Conservation (phyloP, 352 stramenopile genomes). For the Phytophthora kernoviae region DNA sequence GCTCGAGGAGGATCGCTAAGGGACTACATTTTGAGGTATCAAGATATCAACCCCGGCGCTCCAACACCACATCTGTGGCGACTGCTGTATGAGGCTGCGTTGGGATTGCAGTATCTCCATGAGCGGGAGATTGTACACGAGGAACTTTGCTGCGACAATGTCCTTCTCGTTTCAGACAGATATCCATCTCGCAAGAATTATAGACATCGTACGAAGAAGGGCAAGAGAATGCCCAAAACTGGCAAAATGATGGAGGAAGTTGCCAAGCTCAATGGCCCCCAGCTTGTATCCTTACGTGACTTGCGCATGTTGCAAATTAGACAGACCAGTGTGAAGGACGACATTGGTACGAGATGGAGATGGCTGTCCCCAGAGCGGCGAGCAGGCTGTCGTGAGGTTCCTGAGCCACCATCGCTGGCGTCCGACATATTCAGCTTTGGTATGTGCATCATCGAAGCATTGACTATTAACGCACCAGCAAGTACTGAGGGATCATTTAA, state of each 20-base stretch:
- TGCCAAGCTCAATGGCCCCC: constrained; percentile 27
- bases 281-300: constrained; percentile 14
- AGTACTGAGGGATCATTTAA: neutral
- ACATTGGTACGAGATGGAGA: neutral
- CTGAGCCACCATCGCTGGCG: constrained; percentile 23
- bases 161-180: constrained; percentile 32
- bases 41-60: neutral
- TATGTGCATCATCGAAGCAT: constrained; percentile 23
- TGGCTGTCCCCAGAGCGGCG: constrained; percentile 22
- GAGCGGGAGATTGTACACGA: constrained; percentile 39
- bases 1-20: constrained; percentile 20
- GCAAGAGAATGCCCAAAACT: neutral
- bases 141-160: constrained; percentile 20
- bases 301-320: neutral
- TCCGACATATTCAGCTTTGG: constrained; percentile 39
- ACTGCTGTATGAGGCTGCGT: constrained; percentile 23
- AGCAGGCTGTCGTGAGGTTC: neutral
- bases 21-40: constrained; percentile 11
- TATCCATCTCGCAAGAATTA: neutral
- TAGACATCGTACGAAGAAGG: constrained; percentile 2
- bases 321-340: neutral
- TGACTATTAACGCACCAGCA: neutral
- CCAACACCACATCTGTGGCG: constrained; percentile 17
- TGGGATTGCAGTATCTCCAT: constrained; percentile 41
- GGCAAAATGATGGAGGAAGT: constrained; percentile 11